Conservation (phyloP, 1,139 yeast genomes). For the Taphrina pruni region DNA sequence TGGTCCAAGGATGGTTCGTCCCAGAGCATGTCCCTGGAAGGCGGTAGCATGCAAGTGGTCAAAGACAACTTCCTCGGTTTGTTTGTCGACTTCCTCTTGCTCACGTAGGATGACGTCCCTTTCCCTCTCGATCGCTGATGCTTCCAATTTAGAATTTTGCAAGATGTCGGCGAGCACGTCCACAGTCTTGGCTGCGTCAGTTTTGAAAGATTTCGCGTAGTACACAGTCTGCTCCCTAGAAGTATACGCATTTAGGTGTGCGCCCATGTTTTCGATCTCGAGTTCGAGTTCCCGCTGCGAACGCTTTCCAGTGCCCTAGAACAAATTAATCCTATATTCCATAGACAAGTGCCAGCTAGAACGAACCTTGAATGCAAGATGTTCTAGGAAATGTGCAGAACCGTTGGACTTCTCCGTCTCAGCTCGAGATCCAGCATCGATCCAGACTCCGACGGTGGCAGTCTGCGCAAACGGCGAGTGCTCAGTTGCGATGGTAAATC, state of each 20-base stretch:
- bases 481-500: slow-evolving; percentile 89
- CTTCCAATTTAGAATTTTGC: slow-evolving; percentile 82
- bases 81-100: slow-evolving; percentile 95
- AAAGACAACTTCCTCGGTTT: slow-evolving; percentile 97
- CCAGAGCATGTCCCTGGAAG: slow-evolving; percentile 87
- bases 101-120: slow-evolving; percentile 95
- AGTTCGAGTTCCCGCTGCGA: slow-evolving; percentile 85
- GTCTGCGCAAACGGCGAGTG: slow-evolving; percentile 84
- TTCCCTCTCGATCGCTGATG: slow-evolving; percentile 87
- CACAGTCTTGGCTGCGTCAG: slow-evolving; percentile 82
- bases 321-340: not conserved
- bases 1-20: slow-evolving; percentile 97
- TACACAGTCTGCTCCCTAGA: slow-evolving; percentile 91
- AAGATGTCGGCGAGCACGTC: slow-evolving; percentile 88
- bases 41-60: slow-evolving; percentile 95
- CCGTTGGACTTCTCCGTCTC: slow-evolving; percentile 85
- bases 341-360: no score
- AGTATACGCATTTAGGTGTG: slow-evolving; percentile 69
- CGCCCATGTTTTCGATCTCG: slow-evolving; percentile 94
- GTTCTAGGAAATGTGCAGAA: slow-evolving; percentile 96
- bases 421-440: slow-evolving; percentile 97
- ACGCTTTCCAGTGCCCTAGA: slow-evolving; percentile 73
- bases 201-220: slow-evolving; percentile 83
- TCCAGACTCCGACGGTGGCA: slow-evolving; percentile 86
- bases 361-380: slow-evolving; percentile 76